Conservation (phyloP, 352 stramenopile species). For the Saprolegnia diclina region DNA sequence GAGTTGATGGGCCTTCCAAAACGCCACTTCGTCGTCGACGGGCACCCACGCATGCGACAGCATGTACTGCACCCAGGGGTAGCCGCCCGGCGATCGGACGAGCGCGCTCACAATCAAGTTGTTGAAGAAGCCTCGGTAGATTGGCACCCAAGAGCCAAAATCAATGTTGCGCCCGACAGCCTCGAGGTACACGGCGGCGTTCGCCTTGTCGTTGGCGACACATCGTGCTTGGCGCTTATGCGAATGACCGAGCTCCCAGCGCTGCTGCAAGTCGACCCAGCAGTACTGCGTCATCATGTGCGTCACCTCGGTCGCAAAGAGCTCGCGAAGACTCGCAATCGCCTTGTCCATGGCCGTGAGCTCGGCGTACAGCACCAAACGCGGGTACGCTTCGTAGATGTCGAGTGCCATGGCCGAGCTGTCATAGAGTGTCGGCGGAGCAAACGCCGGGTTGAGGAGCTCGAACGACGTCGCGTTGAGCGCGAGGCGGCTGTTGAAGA, state of each 20-base stretch:
- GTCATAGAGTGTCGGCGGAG: too few species aligned
- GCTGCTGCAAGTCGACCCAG: constrained; percentile 21
- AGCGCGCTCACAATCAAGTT: background rate
- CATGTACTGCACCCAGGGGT: constrained; percentile 15
- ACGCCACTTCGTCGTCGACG: background rate
- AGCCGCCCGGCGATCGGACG: background rate
- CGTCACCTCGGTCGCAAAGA: background rate
- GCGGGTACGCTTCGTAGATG: constrained; percentile 15
- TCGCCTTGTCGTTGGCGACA: background rate
- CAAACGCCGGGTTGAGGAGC: background rate
- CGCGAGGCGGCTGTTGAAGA: constrained; percentile 10
- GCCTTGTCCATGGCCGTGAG: background rate
- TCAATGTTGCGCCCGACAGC: constrained; percentile 17
- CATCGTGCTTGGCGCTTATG: constrained; percentile 2
- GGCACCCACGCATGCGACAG: background rate
- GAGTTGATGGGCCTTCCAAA: background rate
- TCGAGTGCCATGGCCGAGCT: background rate
- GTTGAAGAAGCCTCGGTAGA: background rate
- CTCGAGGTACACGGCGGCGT: constrained; percentile 21
- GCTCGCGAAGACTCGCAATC: constrained; percentile 1
- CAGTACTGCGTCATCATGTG: constrained; percentile 12
- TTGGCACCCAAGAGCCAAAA: background rate
- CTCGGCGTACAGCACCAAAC: background rate
- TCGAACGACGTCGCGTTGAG: background rate
- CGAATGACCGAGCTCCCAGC: constrained; percentile 13